Percentiles rank a stretch among this genome's conserved stretches.
Evolutionary conservation across 2,329 filamentous ascomycete genomes (phyloP).

Genomic region (Penicillium occitanis): DNA sequence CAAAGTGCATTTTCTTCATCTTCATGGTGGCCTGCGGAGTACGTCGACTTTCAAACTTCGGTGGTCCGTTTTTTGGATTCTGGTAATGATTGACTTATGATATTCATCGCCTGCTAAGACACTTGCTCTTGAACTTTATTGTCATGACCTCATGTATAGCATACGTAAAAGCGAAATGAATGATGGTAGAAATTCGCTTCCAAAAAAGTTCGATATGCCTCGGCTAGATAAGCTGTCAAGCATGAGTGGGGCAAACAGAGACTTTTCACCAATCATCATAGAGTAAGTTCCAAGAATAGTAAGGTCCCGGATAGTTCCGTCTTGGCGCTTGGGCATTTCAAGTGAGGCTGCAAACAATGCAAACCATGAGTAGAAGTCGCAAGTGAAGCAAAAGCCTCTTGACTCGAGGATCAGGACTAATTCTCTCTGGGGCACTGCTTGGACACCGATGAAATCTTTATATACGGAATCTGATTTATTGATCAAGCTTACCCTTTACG

Average conservation of each 20-base stretch:
- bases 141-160: neutral
- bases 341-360: neutral
- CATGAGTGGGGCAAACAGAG: neutral
- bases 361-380: neutral
- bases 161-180: neutral
- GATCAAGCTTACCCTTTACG: neutral
- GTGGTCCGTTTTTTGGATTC: neutral
- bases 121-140: neutral
- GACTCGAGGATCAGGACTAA: neutral
- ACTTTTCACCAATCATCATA: neutral
- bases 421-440: no score
- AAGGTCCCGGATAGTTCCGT: neutral
- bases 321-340: neutral
- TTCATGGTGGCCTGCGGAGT: neutral
- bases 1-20: neutral
- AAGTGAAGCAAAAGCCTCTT: no score
- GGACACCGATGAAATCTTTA: neutral
- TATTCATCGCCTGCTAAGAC: neutral
- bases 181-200: neutral
- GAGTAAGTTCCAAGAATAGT: no score
- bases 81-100: neutral
- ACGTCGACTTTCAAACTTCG: neutral
- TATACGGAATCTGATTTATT: neutral
- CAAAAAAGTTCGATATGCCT: neutral
- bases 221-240: neutral